Conservation (phyloP, 768 basidiomycete species). For the Guyanaporus albipodus region DNA sequence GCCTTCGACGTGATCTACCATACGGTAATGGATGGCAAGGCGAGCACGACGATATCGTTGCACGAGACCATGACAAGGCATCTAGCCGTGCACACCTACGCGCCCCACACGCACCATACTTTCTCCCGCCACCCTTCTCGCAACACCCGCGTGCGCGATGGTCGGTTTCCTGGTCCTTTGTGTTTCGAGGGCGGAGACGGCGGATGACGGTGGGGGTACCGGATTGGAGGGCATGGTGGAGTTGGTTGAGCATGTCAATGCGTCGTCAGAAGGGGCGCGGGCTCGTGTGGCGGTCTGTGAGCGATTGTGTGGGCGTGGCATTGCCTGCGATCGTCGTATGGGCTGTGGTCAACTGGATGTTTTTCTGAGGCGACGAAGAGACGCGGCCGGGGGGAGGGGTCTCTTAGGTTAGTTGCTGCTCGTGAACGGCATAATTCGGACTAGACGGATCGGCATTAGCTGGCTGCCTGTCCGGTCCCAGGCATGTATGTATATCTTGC, state of each 20-base stretch:
- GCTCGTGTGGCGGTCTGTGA: conserved; percentile 32
- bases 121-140: conserved; percentile 36
- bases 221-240: conserved; percentile 21
- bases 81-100: not conserved
- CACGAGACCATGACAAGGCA: not conserved
- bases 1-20: conserved; percentile 35
- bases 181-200: conserved; percentile 50
- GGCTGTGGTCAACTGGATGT: conserved; percentile 27
- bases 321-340: conserved; percentile 26
- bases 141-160: conserved; percentile 21
- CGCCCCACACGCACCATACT: conserved; percentile 23
- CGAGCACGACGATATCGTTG: conserved; percentile 11
- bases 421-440: conserved; percentile 8
- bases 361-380: conserved; percentile 18
- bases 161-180: conserved; percentile 50
- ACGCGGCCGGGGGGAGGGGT: not conserved
- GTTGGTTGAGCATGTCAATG: conserved; percentile 9
- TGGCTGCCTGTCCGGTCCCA: no score
- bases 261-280: conserved; percentile 25
- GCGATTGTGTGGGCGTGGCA: conserved; percentile 36
- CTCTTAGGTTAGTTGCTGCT: not conserved
- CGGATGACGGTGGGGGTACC: conserved; percentile 50
- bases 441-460: no score
- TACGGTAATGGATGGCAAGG: conserved; percentile 32
- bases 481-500: no score